Evolutionary conservation across 305 asterid genomes (phyloP), one percentile per base, ranked within the genome.

Genomic region (Nicotiana rustica): DNA sequence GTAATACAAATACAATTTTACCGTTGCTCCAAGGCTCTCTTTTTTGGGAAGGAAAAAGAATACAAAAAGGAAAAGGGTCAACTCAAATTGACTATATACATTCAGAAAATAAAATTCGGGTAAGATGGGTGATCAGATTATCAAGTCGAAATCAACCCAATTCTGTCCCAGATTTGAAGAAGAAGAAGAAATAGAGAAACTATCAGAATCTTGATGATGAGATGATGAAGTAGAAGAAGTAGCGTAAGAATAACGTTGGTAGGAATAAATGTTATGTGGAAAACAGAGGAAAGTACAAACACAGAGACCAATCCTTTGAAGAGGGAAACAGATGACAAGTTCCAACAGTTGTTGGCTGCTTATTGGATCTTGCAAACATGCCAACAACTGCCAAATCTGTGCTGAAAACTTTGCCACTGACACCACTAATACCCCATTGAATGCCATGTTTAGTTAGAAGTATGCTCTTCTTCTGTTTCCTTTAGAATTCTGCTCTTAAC

Each of bases 281-380:
- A 81, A 79, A 35, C 92, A 90, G 41, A 90, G 86, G 70, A 82
- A 88, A 60, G 88, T 88, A 87, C 92, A 90, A 19, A 88, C 56
- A 78, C 38, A 85, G 60, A 85, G 83, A 18, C 92, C 89, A 36
- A 90, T 77, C 84, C 84, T 89, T 79, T 73, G 91, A 31, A 88
- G 84, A 52, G 92, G 92, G 82, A 87, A 90, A 77, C 90, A 85
- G 79, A 90, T 35, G 2, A 87, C 91, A 61, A 90, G 84, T 83
- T 90, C 89, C 78, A 88, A 67, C 65, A 90, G 81, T 78, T 88
- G 87, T 10, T 82, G 86, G 81, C 89, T 83, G 86, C 87, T 77
- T 10, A 88, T 80, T 21, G 78, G 84, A 79, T 90, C 91, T 81
- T 89, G 89, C 90, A 90, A 19, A 61, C 91, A 88, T 17, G 90